These are phyloP conservation scores for Vitis hybrid DNA, from an alignment of 177 flowering plant genomes.

Conservation along the genomic window DNA sequence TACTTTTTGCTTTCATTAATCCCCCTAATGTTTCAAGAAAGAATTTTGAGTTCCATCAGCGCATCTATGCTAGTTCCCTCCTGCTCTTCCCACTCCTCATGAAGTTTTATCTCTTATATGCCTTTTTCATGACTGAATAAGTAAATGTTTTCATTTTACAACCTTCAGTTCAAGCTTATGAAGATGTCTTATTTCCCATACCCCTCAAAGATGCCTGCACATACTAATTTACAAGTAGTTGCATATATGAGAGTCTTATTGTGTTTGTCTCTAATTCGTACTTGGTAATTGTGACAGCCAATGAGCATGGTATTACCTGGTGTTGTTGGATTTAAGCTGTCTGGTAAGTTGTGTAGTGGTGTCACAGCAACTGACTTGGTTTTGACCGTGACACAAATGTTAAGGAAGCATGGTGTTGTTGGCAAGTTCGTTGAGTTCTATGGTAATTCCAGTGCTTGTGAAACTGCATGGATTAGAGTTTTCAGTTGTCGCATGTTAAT, in stretches of 20 bases:
- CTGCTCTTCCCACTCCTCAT: too few relatives aligned
- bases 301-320: slow-evolving; percentile 80
- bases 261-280: not conserved
- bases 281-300: slow-evolving; percentile 33
- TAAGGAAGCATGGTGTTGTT: slow-evolving; percentile 73
- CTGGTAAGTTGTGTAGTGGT: slow-evolving; percentile 52
- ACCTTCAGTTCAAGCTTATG: too few relatives aligned
- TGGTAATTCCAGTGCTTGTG: slow-evolving; percentile 35
- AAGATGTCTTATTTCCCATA: too few relatives aligned
- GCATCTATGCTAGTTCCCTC: too few relatives aligned
- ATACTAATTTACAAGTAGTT: not conserved
- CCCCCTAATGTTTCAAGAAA: too few relatives aligned
- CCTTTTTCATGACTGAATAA: too few relatives aligned
- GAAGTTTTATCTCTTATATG: too few relatives aligned
- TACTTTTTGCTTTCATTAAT: too few relatives aligned
- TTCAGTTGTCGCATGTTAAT: not conserved
- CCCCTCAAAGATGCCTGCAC: not conserved
- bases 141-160: too few relatives aligned
- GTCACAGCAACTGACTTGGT: slow-evolving; percentile 74
- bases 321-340: slow-evolving; percentile 63
- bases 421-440: slow-evolving; percentile 71
- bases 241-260: not conserved
- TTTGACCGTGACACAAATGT: slow-evolving; percentile 62
- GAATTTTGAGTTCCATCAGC: too few relatives aligned
- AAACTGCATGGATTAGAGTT: not conserved